phyloP scores from a whole-genome alignment of 345 rosid genomes.

The Corchorus olitorius region DNA sequence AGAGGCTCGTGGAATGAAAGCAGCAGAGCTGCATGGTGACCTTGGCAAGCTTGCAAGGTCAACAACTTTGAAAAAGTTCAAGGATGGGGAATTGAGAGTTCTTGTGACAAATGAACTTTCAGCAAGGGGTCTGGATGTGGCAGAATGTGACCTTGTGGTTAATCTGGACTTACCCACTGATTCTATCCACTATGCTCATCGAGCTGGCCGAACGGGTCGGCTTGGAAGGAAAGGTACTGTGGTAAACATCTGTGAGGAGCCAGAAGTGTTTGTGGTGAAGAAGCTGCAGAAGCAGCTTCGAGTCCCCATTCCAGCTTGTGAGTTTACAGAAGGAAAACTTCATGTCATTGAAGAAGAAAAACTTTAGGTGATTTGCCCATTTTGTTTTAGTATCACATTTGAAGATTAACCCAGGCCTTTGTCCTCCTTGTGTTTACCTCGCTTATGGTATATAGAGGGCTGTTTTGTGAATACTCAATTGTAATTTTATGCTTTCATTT shows the following conservation, averaged over 20 bases:
- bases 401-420: neutral
- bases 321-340: slow-evolving; percentile 84
- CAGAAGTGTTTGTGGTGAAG: slow-evolving; percentile 82
- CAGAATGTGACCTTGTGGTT: slow-evolving; percentile 89
- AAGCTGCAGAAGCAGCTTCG: slow-evolving; percentile 89
- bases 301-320: slow-evolving; percentile 62
- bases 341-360: slow-evolving; percentile 53
- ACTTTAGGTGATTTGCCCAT: slow-evolving; percentile 16
- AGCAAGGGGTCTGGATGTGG: slow-evolving; percentile 89
- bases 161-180: slow-evolving; percentile 85
- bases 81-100: slow-evolving; percentile 79
- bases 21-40: slow-evolving; percentile 88
- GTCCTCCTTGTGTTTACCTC: neutral
- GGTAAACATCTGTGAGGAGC: slow-evolving; percentile 80
- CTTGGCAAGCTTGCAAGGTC: slow-evolving; percentile 96
- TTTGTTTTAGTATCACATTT: neutral
- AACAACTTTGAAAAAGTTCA: slow-evolving; percentile 76
- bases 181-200: slow-evolving; percentile 79
- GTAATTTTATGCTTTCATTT: neutral
- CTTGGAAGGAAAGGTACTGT: slow-evolving; percentile 90
- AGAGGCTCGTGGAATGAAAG: slow-evolving; percentile 81
- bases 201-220: slow-evolving; percentile 88
- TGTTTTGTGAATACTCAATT: neutral
- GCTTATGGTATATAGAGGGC: neutral
- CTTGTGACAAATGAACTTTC: slow-evolving; percentile 92